phyloP scores from a whole-genome alignment of 2,329 filamentous ascomycete genomes.

The Nemania diffusa region DNA sequence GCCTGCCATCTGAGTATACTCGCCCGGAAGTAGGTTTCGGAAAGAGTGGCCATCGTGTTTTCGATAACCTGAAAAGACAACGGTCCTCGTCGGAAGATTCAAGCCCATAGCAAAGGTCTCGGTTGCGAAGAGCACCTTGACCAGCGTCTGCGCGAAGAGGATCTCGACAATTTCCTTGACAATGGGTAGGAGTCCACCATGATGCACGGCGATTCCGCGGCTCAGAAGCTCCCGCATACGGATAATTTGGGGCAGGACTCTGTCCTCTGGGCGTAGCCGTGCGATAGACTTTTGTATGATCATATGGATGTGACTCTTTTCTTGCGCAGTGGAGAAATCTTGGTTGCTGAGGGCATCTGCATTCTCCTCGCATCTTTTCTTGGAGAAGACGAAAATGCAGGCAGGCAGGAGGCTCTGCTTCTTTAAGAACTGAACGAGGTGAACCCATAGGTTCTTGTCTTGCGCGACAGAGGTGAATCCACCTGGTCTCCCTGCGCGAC shows the following conservation, averaged over 20 bases:
- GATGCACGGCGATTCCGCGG: slow-evolving; percentile 93
- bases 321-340: slow-evolving; percentile 90
- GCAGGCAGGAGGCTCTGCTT: slow-evolving; percentile 89
- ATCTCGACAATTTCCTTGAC: slow-evolving; percentile 99
- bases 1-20: slow-evolving; percentile 99
- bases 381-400: slow-evolving; percentile 99
- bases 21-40: slow-evolving; percentile 88
- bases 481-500: slow-evolving; percentile 83
- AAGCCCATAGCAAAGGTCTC: slow-evolving; percentile 99
- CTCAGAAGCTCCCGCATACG: slow-evolving; percentile 85
- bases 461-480: slow-evolving; percentile 90
- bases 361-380: slow-evolving; percentile 97
- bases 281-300: slow-evolving; percentile 95
- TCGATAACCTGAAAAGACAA: slow-evolving; percentile 96
- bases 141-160: slow-evolving; percentile 90
- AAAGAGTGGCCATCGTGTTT: slow-evolving; percentile 96
- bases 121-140: slow-evolving; percentile 96
- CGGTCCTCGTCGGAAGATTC: slow-evolving; percentile 93
- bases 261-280: slow-evolving; percentile 88
- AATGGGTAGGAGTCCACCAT: slow-evolving; percentile 92
- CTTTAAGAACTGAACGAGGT: slow-evolving; percentile 89
- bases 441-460: slow-evolving; percentile 96
- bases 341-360: slow-evolving; percentile 94
- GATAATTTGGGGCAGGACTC: slow-evolving; percentile 89
- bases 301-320: slow-evolving; percentile 98